Evolutionary conservation across 305 asterid genomes (phyloP), one percentile per base, ranked within the genome.

Genomic region (Ajuga reptans): DNA sequence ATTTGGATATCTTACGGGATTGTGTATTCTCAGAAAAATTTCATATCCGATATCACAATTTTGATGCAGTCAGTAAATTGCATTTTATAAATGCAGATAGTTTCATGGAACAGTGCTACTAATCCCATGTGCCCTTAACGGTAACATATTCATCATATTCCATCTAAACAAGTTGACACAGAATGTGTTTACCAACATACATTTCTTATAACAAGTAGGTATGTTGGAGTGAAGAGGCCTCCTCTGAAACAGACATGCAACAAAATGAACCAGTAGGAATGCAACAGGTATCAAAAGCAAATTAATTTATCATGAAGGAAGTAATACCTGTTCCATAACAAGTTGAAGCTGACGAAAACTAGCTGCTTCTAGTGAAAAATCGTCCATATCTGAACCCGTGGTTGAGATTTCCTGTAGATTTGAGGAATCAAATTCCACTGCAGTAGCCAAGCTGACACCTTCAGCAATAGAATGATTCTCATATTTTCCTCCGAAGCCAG

Each of bases 301-400:
- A 34, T 42, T 68, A 53, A 11, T 5, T 31, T 57, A 53, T 33
- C 27, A 9, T 24, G 64, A 42, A 65, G 45, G 9, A 59, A 46
- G 59, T 15, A 68, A 56, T 82, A 91, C 97, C 97, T 77, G 89
- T 67, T 81, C 85, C 82, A 78, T 82, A 69, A 84, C 88, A 73
- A 64, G 89, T 78, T 84, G 91, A 71, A 91, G 97, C 82, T 82
- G 96, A 71, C 73, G 83, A 74, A 91, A 85, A 74, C 87, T 79
- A 75, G 85, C 80, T 43, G 89, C 96, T 80, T 86, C 95, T 31
- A 65, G 82, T 68, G 95, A 85, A 72, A 69, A 77, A 74, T 85
- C 93, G 81, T 80, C 81, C 52, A 73, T 61, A 49, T 78, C 84
- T 8, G 87, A 80, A 76, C 73, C 77, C 74, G 53, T 55, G 3